phyloP scores from a whole-genome alignment of 495 filamentous ascomycete genomes.

The Neurospora sp. region DNA sequence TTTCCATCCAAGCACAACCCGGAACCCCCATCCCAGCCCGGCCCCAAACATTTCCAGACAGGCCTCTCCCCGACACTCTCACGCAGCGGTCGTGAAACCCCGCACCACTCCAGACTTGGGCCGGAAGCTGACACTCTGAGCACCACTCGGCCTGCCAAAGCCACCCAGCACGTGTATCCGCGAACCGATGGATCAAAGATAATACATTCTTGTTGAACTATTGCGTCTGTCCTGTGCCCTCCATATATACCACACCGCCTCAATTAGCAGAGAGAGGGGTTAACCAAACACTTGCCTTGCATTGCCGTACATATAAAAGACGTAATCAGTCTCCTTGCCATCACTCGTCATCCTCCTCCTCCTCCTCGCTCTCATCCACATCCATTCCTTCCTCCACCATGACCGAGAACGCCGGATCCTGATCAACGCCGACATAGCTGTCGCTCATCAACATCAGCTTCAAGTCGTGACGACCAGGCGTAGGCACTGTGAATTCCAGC shows the following conservation, averaged over 20 bases:
- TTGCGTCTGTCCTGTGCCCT: conserved; percentile 7
- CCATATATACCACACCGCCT: conserved; percentile 5
- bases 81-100: background rate
- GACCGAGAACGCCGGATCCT: conserved; percentile 81
- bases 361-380: conserved; percentile 79
- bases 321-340: background rate
- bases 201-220: conserved; percentile 8
- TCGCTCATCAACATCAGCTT: conserved; percentile 95
- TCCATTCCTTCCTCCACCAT: conserved; percentile 88
- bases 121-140: background rate
- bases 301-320: background rate
- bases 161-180: background rate
- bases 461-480: conserved; percentile 74
- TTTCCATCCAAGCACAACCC: background rate
- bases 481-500: conserved; percentile 82
- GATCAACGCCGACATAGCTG: conserved; percentile 94
- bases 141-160: background rate
- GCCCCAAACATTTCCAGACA: background rate
- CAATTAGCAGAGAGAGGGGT: background rate
- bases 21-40: background rate
- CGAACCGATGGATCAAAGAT: background rate
- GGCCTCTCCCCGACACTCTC: background rate
- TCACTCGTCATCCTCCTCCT: conserved; percentile 49
- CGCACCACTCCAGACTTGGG: background rate
- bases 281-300: background rate